Evolutionary conservation across 306 rosid genomes (phyloP), one percentile per base, ranked within the genome.

Genomic region (Rosa multiflora): DNA sequence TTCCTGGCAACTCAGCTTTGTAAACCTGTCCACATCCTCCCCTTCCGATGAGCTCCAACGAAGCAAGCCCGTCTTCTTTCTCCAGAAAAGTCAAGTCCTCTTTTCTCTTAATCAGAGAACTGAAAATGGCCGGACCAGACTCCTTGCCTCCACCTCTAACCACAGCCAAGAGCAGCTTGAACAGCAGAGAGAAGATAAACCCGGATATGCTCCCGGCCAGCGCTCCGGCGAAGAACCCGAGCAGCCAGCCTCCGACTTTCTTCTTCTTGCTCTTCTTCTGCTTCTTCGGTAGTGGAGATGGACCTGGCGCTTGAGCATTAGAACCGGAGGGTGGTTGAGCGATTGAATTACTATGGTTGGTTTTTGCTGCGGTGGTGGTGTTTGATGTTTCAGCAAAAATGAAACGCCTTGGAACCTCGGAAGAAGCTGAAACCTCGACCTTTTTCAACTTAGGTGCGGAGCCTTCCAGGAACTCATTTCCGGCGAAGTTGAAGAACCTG

Each of bases 21-120:
- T 93, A 96, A 73, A 96, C 97, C 43, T 90, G 88, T 42, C 99
- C 99, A 29, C 96, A 84, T 0, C 98, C 99, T 18, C 97, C 97
- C 39, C 18, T 73, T 69, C 99, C 99, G 0, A 93, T 91, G 56
- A 81, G 4, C 53, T 88, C 93, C 48, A 96, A 26, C 1, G 96
- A 76, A 62, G 82, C 86, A 8, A 96, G 42, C 0, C 88, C 93
- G 5, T 95, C 98, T 5, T 93, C 97, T 77, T 82, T 93, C 73
- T 91, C 97, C 74, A 95, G 81, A 88, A 95, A 95, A 72, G 93
- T 90, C 71, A 95, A 75, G 72, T 91, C 94, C 76, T 92, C 97
- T 29, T 90, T 88, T 40, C 78, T 92, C 63, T 89, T 89, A 10
- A 86, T 89, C 83, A 84, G 10, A 20, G 97, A 83, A 74, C 98